Conservation (phyloP, 306 rosid genomes). For the Boehmeria nivea region DNA sequence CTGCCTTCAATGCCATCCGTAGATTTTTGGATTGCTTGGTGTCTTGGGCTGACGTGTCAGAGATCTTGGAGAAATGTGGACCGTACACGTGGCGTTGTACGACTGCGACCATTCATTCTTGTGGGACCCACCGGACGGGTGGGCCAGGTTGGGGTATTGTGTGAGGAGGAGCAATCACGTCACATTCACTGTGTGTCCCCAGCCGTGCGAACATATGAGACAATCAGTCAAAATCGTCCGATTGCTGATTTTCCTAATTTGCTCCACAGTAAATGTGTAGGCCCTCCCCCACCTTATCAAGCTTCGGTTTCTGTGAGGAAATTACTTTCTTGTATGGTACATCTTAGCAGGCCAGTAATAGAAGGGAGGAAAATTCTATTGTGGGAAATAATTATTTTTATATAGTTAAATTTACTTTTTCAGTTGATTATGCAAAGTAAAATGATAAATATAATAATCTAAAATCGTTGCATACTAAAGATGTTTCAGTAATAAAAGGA, state of each 20-base stretch:
- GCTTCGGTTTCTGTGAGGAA: background rate
- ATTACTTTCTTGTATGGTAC: no score
- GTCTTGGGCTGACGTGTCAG: no score
- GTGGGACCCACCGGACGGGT: slow-evolving; percentile 10
- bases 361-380: no score
- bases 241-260: background rate
- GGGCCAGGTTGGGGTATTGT: no score
- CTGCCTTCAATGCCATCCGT: slow-evolving; percentile 1
- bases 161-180: no score
- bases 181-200: slow-evolving; percentile 2
- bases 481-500: no score
- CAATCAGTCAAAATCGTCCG: slow-evolving; percentile 28
- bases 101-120: background rate
- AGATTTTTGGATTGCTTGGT: background rate
- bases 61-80: background rate
- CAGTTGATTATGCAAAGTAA: no score
- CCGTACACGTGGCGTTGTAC: slow-evolving; percentile 24
- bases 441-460: no score
- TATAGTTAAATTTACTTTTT: no score
- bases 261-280: background rate
- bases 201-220: slow-evolving; percentile 4
- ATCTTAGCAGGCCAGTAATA: no score
- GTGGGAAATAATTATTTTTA: no score
- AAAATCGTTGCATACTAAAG: no score
- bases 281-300: background rate